Conservation (phyloP, 768 basidiomycete genomes). For the Dioszegia aurantiaca region DNA sequence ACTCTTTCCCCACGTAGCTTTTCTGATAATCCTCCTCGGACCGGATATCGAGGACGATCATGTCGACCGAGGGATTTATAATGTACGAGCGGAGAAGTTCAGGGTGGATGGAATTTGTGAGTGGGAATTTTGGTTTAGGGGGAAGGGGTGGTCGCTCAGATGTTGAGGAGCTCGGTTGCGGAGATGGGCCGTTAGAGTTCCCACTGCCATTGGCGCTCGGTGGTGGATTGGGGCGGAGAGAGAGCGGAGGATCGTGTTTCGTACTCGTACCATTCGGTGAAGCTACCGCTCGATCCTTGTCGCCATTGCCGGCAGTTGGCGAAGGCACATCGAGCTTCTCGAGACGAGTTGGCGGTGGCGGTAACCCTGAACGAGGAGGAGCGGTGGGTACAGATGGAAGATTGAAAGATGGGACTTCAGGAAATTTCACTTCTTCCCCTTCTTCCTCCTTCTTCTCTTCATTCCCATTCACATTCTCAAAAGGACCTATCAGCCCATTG, state of each 20-base stretch:
- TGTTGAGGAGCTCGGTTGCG: not conserved
- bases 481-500: not conserved
- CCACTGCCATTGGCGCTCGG: constrained; percentile 9
- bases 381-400: constrained; percentile 41
- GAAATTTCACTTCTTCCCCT: constrained; percentile 18
- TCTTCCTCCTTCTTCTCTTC: not conserved
- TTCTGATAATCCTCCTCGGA: constrained; percentile 70
- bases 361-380: constrained; percentile 17
- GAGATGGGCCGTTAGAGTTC: not conserved
- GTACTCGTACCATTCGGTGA: constrained; percentile 15
- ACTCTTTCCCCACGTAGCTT: constrained; percentile 62
- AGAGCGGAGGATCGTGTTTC: not conserved
- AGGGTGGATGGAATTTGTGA: constrained; percentile 63
- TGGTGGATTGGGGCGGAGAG: constrained; percentile 12
- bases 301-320: constrained; percentile 1
- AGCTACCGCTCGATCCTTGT: constrained; percentile 17
- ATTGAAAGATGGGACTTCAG: constrained; percentile 35
- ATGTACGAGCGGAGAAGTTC: constrained; percentile 63
- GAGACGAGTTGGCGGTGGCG: constrained; percentile 23
- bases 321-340: constrained; percentile 16
- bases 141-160: constrained; percentile 34
- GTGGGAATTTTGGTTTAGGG: constrained; percentile 57
- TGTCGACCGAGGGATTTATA: constrained; percentile 57
- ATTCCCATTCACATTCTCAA: not conserved
- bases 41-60: constrained; percentile 81